Conservation (phyloP, 352 stramenopile species). For the Aphanomyces stellatus region DNA sequence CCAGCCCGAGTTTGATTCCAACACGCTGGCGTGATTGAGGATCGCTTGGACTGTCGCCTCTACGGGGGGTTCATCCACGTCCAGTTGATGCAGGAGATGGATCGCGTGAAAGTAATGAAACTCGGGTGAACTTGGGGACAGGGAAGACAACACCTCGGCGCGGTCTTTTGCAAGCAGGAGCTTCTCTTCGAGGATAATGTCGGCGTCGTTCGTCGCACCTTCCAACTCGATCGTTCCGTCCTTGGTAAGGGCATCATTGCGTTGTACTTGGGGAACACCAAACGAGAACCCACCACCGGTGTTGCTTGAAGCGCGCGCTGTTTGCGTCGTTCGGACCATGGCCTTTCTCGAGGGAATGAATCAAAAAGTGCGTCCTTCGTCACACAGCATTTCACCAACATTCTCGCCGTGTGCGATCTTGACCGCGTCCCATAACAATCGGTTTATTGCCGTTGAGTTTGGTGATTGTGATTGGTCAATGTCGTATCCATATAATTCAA, state of each 20-base stretch:
- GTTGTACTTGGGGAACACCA: too few relatives aligned
- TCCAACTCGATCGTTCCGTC: not conserved
- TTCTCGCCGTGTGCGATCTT: too few relatives aligned
- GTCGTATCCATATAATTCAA: too few relatives aligned
- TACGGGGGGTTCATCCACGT: not conserved
- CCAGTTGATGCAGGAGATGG: slow-evolving; percentile 11
- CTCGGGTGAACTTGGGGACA: slow-evolving; percentile 1
- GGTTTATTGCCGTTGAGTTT: too few relatives aligned
- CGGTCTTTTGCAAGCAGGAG: not conserved
- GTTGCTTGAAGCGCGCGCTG: slow-evolving; percentile 20
- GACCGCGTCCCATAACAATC: too few relatives aligned
- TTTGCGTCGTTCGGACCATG: slow-evolving; percentile 23
- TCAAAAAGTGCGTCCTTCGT: too few relatives aligned
- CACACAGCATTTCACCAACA: too few relatives aligned
- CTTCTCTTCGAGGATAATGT: not conserved
- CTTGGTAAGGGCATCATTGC: too few relatives aligned
- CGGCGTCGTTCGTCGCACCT: not conserved
- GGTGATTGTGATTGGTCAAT: too few relatives aligned
- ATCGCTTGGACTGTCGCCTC: slow-evolving; percentile 1
- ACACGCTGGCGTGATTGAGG: not conserved
- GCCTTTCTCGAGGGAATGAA: too few relatives aligned
- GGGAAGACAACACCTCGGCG: not conserved
- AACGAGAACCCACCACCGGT: slow-evolving; percentile 16
- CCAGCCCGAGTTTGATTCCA: not conserved
- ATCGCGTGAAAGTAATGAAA: slow-evolving; percentile 15